phyloP scores from a whole-genome alignment of 2,329 filamentous ascomycete genomes.

The Sarocladium kiliense region DNA sequence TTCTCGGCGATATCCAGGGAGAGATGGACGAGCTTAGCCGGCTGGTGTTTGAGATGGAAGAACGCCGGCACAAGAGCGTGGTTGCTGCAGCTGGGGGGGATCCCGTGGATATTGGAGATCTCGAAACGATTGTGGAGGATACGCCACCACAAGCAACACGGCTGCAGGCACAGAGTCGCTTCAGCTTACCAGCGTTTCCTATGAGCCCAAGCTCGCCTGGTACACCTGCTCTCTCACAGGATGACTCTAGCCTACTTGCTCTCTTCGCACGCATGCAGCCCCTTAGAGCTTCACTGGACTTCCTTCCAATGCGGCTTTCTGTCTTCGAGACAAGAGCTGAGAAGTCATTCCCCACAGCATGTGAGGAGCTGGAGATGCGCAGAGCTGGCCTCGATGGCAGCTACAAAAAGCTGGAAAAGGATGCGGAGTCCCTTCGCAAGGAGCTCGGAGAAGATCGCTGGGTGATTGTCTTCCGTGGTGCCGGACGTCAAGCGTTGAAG shows the following conservation, averaged over 20 bases:
- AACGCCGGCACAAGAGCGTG: conserved; percentile 78
- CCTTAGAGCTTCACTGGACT: conserved; percentile 85
- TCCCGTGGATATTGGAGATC: conserved; percentile 73
- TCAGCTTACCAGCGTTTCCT: conserved; percentile 63
- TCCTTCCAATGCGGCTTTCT: conserved; percentile 88
- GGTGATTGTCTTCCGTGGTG: conserved; percentile 92
- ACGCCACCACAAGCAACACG: conserved; percentile 53
- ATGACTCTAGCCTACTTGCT: conserved; percentile 83
- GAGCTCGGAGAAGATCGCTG: conserved; percentile 94
- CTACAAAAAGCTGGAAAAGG: conserved; percentile 83
- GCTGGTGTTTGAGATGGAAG: conserved; percentile 96
- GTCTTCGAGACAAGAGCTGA: conserved; percentile 78
- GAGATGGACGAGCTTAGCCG: conserved; percentile 76
- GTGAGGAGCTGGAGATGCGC: conserved; percentile 77
- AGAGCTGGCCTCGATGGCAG: conserved; percentile 71
- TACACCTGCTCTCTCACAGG: conserved; percentile 56
- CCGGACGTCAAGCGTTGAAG: conserved; percentile 85
- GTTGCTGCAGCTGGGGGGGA: conserved; percentile 58
- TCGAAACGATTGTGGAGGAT: conserved; percentile 92
- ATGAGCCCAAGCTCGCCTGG: conserved; percentile 55
- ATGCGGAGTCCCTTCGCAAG: conserved; percentile 82
- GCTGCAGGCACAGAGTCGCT: conserved; percentile 55
- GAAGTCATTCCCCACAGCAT: conserved; percentile 79
- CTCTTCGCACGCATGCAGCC: conserved; percentile 96
- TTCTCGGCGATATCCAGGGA: conserved; percentile 86